A percentile compares a stretch with the other conserved stretches of the same genome.
phyloP scores from a whole-genome alignment of 2,329 filamentous ascomycete species.

The Cladosporium phlei region DNA sequence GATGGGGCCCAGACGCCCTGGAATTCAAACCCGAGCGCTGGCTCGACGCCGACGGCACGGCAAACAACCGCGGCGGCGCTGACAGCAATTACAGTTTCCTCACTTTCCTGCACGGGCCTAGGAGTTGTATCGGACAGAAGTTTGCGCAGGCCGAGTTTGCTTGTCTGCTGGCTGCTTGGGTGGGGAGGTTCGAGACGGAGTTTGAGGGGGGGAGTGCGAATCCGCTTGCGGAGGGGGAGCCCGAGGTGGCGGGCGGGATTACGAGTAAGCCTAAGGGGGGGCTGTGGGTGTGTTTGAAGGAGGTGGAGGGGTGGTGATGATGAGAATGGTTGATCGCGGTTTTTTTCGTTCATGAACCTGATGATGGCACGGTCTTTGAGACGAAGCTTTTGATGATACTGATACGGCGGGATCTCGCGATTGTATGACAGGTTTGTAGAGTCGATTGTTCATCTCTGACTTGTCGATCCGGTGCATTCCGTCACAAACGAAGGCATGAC shows the following conservation, averaged over 20 bases:
- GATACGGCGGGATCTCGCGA: too few relatives aligned
- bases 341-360: too few relatives aligned
- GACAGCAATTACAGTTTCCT: slow-evolving; percentile 70
- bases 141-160: slow-evolving; percentile 85
- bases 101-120: slow-evolving; percentile 81
- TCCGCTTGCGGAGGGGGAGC: slow-evolving; percentile 39
- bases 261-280: slow-evolving; percentile 70
- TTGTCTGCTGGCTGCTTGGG: slow-evolving; percentile 70
- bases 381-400: too few relatives aligned
- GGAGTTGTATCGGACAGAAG: slow-evolving; percentile 75
- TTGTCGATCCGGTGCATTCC: too few relatives aligned
- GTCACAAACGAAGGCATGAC: too few relatives aligned
- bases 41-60: slow-evolving; percentile 50
- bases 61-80: slow-evolving; percentile 65
- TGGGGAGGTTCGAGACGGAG: slow-evolving; percentile 68
- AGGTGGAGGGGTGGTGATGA: slow-evolving; percentile 61
- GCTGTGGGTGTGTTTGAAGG: slow-evolving; percentile 62
- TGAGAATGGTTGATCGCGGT: too few relatives aligned
- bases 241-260: slow-evolving; percentile 64
- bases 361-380: too few relatives aligned
- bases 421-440: too few relatives aligned
- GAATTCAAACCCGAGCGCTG: slow-evolving; percentile 77
- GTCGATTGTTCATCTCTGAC: too few relatives aligned
- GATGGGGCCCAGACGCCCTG: slow-evolving; percentile 73
- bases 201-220: slow-evolving; percentile 51